Base-by-base conservation (phyloP, 805 yeast genomes). In the Brettanomyces bruxellensis region DNA sequence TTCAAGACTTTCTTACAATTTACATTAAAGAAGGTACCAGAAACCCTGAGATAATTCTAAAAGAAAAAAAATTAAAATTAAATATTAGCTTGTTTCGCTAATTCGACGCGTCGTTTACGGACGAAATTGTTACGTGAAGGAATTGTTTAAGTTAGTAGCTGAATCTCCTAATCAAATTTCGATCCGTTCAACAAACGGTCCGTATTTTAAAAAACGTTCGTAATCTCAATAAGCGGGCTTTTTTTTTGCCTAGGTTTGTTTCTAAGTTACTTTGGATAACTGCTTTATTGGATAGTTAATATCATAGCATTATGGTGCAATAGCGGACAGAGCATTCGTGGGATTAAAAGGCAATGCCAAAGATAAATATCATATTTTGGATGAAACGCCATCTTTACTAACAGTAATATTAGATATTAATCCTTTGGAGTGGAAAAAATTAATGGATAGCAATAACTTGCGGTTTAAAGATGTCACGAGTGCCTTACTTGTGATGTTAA, bases 401-500 rank as follows among this genome's bases (percentile, higher is more conserved):
- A 80, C 87, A 0, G 79, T 93, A 23, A 71, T 91, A 3, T 61
- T 91, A 5, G 98, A 91, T 52, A 70, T 87, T 8, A 80, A 86
- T 42, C 89, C 96, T 0, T 62, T 69, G 32, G 79, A 83, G 40
- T 85, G 91, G 91, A 67, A 58, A 48, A 65, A 66, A 38, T 58
- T 75, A 14, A 43, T 38, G 23, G 53, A 51, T 25, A 45, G 68
- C 66, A 73, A 73, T 40, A 32, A 37, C 11, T 62, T 74, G n/a
- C 58, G 78, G 39, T 62, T 87, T 23, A 71, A 75, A 50, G 79
- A 80, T 39, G 79, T 83, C 6, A 62, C 84, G 5, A 75, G 83
- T 51, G 70, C 90, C 2, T 58, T 90, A 7, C 64, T 88, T 32
- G 88, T 93, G 24, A 81, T 84, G 56, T 62, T 90, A 44, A 93